A percentile compares a stretch with the other conserved stretches of the same genome.
phyloP scores from a whole-genome alignment of 768 basidiomycete genomes.

The Xerocomellus intermedius region DNA sequence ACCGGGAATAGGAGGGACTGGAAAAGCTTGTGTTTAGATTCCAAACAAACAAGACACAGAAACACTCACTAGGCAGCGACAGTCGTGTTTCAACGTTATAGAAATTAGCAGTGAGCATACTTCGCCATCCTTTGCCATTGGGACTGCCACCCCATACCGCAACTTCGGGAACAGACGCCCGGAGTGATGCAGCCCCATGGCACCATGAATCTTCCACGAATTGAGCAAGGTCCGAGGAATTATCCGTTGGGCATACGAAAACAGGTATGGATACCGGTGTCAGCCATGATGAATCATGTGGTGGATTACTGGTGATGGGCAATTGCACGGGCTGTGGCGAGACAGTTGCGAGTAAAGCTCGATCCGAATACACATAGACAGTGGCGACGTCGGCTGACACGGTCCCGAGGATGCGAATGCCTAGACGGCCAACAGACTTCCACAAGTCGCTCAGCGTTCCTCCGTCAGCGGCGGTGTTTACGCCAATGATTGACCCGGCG shows the following conservation, averaged over 20 bases:
- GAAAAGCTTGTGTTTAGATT: constrained; percentile 7
- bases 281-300: constrained; percentile 53
- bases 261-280: constrained; percentile 51
- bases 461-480: constrained; percentile 47
- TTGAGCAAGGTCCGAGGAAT: constrained; percentile 44
- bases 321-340: constrained; percentile 50
- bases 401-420: constrained; percentile 52
- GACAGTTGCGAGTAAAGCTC: constrained; percentile 45
- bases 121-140: constrained; percentile 46
- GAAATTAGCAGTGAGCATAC: constrained; percentile 38
- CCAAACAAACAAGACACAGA: background rate
- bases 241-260: constrained; percentile 51
- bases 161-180: constrained; percentile 42
- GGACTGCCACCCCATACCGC: constrained; percentile 51
- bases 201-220: constrained; percentile 63
- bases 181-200: constrained; percentile 46
- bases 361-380: constrained; percentile 47
- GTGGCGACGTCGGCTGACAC: constrained; percentile 56
- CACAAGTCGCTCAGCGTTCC: constrained; percentile 47
- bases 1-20: constrained; percentile 67
- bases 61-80: constrained; percentile 51
- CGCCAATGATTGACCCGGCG: constrained; percentile 58
- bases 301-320: constrained; percentile 43
- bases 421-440: constrained; percentile 70
- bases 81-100: constrained; percentile 46